Conservation (phyloP, 2,329 filamentous ascomycete species). For the Calonectria henricotiae region DNA sequence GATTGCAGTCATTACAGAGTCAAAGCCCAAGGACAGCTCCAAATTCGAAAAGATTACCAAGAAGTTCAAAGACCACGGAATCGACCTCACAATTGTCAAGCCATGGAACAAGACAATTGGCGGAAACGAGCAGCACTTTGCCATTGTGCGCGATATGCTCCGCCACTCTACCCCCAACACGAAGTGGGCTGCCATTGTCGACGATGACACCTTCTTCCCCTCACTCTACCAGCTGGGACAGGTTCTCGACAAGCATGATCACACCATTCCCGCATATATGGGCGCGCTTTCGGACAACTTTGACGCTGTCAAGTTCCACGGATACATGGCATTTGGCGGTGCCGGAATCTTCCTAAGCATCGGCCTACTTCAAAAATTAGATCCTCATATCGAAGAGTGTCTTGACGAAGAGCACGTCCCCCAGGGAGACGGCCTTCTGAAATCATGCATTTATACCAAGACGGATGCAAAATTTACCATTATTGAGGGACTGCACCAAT, state of each 20-base stretch:
- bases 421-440: constrained; percentile 71
- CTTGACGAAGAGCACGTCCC: constrained; percentile 55
- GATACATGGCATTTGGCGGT: constrained; percentile 75
- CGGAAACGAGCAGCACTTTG: constrained; percentile 72
- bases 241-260: constrained; percentile 66
- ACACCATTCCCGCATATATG: constrained; percentile 67
- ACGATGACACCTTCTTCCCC: constrained; percentile 77
- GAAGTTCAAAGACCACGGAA: constrained; percentile 52
- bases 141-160: constrained; percentile 68
- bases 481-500: constrained; percentile 71
- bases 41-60: constrained; percentile 54
- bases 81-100: constrained; percentile 57
- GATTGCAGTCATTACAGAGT: constrained; percentile 68
- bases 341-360: constrained; percentile 73
- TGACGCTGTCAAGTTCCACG: constrained; percentile 67
- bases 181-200: constrained; percentile 72
- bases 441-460: constrained; percentile 71
- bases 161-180: constrained; percentile 63
- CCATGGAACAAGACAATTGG: constrained; percentile 57
- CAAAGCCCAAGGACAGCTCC: constrained; percentile 61
- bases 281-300: constrained; percentile 74
- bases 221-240: constrained; percentile 68
- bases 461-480: constrained; percentile 70
- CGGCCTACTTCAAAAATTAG: constrained; percentile 67
- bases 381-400: constrained; percentile 66